phyloP scores from a whole-genome alignment of 2,329 filamentous ascomycete species.

The Tympanopsis confertula region DNA sequence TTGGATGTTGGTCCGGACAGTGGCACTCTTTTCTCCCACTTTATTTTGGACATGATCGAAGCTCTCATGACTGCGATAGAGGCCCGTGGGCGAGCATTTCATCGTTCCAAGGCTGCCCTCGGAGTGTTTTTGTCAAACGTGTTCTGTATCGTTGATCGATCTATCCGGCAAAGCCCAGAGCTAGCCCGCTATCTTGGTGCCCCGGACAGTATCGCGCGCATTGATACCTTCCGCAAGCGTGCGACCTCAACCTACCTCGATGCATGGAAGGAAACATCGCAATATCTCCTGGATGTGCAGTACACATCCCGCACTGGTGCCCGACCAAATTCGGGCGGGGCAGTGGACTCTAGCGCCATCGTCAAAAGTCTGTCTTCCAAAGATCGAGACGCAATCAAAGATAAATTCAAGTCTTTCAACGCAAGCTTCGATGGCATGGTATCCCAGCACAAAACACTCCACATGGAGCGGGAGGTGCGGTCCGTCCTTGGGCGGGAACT shows the following conservation, averaged over 20 bases:
- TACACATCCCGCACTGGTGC: conserved; percentile 49
- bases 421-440: conserved; percentile 57
- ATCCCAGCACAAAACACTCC: conserved; percentile 48
- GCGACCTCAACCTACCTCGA: conserved; percentile 30
- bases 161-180: conserved; percentile 1
- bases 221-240: neutral
- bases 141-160: conserved; percentile 31
- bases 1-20: conserved; percentile 60
- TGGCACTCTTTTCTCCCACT: conserved; percentile 53
- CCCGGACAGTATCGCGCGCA: neutral
- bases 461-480: conserved; percentile 60
- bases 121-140: conserved; percentile 64
- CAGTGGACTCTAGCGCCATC: conserved; percentile 48
- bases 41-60: conserved; percentile 59
- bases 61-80: conserved; percentile 50
- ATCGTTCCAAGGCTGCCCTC: conserved; percentile 49
- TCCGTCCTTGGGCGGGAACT: conserved; percentile 48
- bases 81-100: conserved; percentile 40
- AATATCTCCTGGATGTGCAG: conserved; percentile 53
- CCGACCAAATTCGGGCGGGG: conserved; percentile 41
- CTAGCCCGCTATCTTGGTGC: neutral
- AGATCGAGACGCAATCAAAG: conserved; percentile 64
- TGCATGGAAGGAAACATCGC: conserved; percentile 56
- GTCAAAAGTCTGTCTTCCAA: conserved; percentile 54
- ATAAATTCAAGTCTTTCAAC: conserved; percentile 66